phyloP scores from a whole-genome alignment of 129 eudicot species.

The Gnaphalium uliginosum region DNA sequence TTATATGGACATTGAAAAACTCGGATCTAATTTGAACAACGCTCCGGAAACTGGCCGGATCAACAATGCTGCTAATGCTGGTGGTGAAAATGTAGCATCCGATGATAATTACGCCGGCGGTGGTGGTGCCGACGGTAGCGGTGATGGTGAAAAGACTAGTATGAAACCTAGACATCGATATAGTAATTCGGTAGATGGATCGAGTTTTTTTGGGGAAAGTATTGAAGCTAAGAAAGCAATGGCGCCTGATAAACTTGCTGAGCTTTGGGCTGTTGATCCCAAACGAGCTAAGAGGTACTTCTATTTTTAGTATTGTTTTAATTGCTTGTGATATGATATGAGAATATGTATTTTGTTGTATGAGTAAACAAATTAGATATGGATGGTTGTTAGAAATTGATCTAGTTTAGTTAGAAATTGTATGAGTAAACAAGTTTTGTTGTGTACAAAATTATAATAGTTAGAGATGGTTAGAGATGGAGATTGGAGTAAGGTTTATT shows the following conservation, averaged over 20 bases:
- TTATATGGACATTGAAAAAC: constrained; percentile 82
- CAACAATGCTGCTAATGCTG: constrained; percentile 31
- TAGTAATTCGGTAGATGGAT: constrained; percentile 72
- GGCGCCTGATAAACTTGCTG: constrained; percentile 93
- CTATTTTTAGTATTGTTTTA: background rate
- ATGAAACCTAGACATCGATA: constrained; percentile 58
- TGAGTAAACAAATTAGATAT: too few species aligned
- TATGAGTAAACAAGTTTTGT: too few species aligned
- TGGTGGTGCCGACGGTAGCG: constrained; percentile 26
- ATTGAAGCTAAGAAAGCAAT: constrained; percentile 94
- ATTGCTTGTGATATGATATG: background rate
- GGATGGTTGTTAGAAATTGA: background rate
- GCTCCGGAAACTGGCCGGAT: background rate
- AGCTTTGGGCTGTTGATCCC: constrained; percentile 85
- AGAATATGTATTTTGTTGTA: too few species aligned
- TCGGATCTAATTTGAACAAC: constrained; percentile 43
- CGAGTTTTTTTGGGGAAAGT: constrained; percentile 49
- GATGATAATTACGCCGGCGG: constrained; percentile 25
- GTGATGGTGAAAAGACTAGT: constrained; percentile 28
- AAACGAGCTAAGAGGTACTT: constrained; percentile 84
- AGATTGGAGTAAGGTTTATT: background rate
- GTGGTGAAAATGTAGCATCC: constrained; percentile 13
- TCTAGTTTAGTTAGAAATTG: background rate
- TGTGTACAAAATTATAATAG: background rate
- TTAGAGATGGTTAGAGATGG: background rate